Percentiles rank a stretch among this genome's conserved stretches.
Conservation (phyloP, 352 stramenopile species). For the Aphanomyces astaci region DNA sequence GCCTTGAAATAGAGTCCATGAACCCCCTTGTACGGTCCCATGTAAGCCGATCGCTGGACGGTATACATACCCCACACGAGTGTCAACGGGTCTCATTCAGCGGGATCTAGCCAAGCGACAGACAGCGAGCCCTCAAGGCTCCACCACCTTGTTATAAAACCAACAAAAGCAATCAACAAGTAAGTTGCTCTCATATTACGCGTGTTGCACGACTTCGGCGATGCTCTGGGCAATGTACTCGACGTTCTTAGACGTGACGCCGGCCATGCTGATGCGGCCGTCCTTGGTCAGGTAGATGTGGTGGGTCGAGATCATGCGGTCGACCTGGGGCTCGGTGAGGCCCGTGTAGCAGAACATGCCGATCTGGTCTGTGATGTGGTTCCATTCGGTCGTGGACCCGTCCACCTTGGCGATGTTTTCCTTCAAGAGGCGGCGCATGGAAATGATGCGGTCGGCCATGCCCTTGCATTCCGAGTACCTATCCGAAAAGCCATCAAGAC, state of each 20-base stretch:
- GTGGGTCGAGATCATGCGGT: constrained; percentile 90
- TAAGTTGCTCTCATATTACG: constrained; percentile 31
- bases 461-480: constrained; percentile 89
- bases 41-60: no score
- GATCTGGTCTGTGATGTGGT: constrained; percentile 98
- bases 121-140: no score
- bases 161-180: neutral
- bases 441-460: constrained; percentile 94
- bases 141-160: no score
- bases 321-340: constrained; percentile 91
- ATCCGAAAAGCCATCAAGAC: constrained; percentile 24
- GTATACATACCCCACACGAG: no score
- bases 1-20: no score
- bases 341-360: constrained; percentile 99
- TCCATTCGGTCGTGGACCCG: constrained; percentile 87
- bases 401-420: constrained; percentile 68
- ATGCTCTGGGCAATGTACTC: constrained; percentile 95
- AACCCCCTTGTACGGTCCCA: no score
- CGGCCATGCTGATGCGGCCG: constrained; percentile 96
- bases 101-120: no score
- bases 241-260: constrained; percentile 95
- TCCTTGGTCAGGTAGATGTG: constrained; percentile 98
- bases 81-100: no score
- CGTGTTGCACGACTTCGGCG: constrained; percentile 86
- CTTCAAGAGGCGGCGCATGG: constrained; percentile 86